Evolutionary conservation across 2,329 filamentous ascomycete species (phyloP), one percentile per base, ranked within the genome.

Genomic region (Phyllosticta paracitricarpa): DNA sequence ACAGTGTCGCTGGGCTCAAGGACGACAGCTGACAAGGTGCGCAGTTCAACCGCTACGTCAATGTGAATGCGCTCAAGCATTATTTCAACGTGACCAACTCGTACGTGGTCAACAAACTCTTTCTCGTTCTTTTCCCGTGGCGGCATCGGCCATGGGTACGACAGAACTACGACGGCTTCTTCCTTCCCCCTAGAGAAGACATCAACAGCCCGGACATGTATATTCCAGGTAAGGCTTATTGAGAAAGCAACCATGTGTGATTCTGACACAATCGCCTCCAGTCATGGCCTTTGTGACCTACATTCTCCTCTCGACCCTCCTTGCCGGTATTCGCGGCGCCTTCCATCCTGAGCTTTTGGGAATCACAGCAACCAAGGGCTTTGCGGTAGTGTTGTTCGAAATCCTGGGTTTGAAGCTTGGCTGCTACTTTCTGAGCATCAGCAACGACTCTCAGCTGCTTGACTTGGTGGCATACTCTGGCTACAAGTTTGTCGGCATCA

Each of bases 191-290:
- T 2, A 84, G 94, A 65, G 93, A 99, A 74, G 94, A 99, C 72
- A 81, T 97, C 75, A 99, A 99, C 77, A 95, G 91, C 66, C 94
- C 95, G 17, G 94, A 99, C 77, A 97, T 99, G 92, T 99, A 99
- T 78, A 99, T 99, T 69, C 92, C 92, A 17, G 73, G 65, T 67
- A 63, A 51, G 62, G 53, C 51, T 54, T 26, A 14, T 40, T 19
- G 17, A 17, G 53, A 28, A 22, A 22, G 2, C 52, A 70, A 4
- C 33, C 10, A 40, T 10, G 33, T 12, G 14, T 40, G 8, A 40
- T 17, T 40, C 33, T 40, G 33, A 40, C 33, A 35, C 9, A 35
- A 35, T 12, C 14, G 35, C 6, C 19, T 35, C 12, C 58, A 71
- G 88, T 95, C 70, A 99, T 99, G 94, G 93, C 94, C 1, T 81